phyloP scores from a whole-genome alignment of 2,329 filamentous ascomycete species.

The Tolypocladium tropicale region DNA sequence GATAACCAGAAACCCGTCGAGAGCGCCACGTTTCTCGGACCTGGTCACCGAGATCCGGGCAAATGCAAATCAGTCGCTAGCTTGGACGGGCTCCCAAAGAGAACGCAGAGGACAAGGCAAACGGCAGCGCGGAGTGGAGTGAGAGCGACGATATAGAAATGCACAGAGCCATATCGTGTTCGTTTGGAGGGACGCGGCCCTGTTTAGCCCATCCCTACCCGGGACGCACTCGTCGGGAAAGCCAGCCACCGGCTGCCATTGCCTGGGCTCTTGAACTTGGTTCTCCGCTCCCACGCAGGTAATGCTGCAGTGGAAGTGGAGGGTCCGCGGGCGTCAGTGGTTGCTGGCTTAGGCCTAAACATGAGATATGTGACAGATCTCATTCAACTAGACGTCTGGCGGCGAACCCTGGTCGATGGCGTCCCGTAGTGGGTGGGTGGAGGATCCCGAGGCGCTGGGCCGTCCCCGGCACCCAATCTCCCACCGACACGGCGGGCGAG shows the following conservation, averaged over 20 bases:
- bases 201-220: background rate
- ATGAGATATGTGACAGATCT: slow-evolving; percentile 15
- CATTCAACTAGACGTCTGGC: slow-evolving; percentile 11
- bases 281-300: slow-evolving; percentile 4
- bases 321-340: slow-evolving; percentile 4
- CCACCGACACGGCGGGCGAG: slow-evolving; percentile 3
- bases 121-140: too few relatives aligned
- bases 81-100: background rate
- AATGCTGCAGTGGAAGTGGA: slow-evolving; percentile 5
- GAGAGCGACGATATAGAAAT: background rate
- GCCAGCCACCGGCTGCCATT: background rate
- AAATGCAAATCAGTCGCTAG: background rate
- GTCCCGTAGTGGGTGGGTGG: slow-evolving; percentile 6
- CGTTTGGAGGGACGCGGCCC: background rate
- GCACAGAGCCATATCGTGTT: background rate
- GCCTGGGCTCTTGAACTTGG: background rate
- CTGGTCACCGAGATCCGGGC: background rate
- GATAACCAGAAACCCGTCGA: slow-evolving; percentile 1
- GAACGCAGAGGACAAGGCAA: background rate
- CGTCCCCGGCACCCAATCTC: slow-evolving; percentile 7
- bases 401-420: slow-evolving; percentile 6
- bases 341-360: slow-evolving; percentile 4
- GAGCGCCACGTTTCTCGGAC: slow-evolving; percentile 4
- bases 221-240: background rate
- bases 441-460: slow-evolving; percentile 19